These are phyloP conservation scores for Blastocystis sp. DNA, from an alignment of 352 stramenopile genomes.

Conservation along the genomic window DNA sequence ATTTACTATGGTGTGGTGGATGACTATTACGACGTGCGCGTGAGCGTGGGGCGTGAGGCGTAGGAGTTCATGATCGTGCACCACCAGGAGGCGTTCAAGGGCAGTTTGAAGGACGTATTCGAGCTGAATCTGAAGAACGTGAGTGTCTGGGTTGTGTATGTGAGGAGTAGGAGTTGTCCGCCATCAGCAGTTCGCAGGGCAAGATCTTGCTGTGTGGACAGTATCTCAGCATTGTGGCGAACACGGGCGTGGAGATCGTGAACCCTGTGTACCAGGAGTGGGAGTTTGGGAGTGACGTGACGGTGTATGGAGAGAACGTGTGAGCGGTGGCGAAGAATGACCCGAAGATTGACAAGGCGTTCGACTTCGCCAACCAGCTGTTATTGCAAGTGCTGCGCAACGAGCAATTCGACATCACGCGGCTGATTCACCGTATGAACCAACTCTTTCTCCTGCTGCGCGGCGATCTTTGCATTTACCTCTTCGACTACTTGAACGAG, in stretches of 20 bases:
- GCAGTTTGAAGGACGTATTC: neutral
- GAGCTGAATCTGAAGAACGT: slow-evolving; percentile 32
- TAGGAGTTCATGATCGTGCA: slow-evolving; percentile 62
- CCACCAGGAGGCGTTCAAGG: neutral
- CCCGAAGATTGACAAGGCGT: slow-evolving; percentile 44
- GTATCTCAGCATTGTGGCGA: slow-evolving; percentile 41
- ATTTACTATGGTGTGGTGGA: slow-evolving; percentile 22
- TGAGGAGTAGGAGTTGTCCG: slow-evolving; percentile 10
- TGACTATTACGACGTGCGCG: slow-evolving; percentile 16
- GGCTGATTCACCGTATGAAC: slow-evolving; percentile 18
- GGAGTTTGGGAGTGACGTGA: slow-evolving; percentile 20
- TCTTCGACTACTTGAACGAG: slow-evolving; percentile 21
- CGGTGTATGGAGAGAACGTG: slow-evolving; percentile 49
- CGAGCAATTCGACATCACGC: slow-evolving; percentile 37
- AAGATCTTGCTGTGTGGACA: slow-evolving; percentile 57
- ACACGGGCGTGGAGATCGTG: neutral
- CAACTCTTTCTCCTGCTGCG: slow-evolving; percentile 22
- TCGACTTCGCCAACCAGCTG: slow-evolving; percentile 52
- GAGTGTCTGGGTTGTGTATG: neutral
- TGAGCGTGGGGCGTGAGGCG: neutral
- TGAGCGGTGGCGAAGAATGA: neutral
- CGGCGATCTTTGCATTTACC: slow-evolving; percentile 41
- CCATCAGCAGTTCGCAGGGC: slow-evolving; percentile 6
- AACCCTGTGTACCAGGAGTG: slow-evolving; percentile 40
- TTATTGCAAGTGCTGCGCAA: slow-evolving; percentile 31